Percentiles rank a stretch among this genome's conserved stretches.
Conservation (phyloP, 768 basidiomycete species). For the Tubosaeta brunneosetosa region DNA sequence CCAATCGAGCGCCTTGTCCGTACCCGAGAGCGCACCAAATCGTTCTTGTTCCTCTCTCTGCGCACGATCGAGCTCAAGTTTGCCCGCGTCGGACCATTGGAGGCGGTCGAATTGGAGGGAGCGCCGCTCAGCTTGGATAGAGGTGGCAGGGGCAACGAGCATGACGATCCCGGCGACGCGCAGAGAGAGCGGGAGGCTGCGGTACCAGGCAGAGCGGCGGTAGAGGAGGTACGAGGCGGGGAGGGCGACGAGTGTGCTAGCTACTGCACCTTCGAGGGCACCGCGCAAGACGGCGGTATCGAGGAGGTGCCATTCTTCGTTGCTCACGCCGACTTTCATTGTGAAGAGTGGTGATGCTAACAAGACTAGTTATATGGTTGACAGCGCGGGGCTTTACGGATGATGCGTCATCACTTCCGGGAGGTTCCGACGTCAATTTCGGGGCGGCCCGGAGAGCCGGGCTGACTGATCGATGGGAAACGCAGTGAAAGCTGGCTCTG, state of each 20-base stretch:
- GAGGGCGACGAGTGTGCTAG: constrained; percentile 44
- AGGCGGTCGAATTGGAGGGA: constrained; percentile 59
- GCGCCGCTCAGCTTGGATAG: constrained; percentile 72
- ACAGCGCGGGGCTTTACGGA: not conserved
- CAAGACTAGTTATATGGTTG: not conserved
- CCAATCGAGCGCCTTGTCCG: constrained; percentile 60
- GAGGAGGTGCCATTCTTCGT: constrained; percentile 54
- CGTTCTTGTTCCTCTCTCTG: constrained; percentile 29
- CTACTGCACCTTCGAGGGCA: constrained; percentile 50
- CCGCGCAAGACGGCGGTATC: constrained; percentile 55
- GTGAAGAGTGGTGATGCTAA: not conserved
- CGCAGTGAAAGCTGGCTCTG: too few relatives aligned
- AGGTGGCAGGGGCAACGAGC: constrained; percentile 58
- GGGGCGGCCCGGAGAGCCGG: too few relatives aligned
- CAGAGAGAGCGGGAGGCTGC: constrained; percentile 58
- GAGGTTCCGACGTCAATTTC: too few relatives aligned
- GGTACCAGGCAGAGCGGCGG: constrained; percentile 53
- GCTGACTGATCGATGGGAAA: too few relatives aligned
- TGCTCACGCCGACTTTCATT: constrained; percentile 30
- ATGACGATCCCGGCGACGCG: constrained; percentile 69
- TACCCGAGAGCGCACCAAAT: constrained; percentile 47
- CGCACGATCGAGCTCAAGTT: constrained; percentile 51
- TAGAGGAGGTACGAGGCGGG: constrained; percentile 50
- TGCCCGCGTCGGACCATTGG: constrained; percentile 52
- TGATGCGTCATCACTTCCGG: too few relatives aligned